Percentiles rank a stretch among this genome's conserved stretches.
Conservation (phyloP, 225 moss, liverwort and hornwort genomes). For the Pseudisothecium myosuroides region DNA sequence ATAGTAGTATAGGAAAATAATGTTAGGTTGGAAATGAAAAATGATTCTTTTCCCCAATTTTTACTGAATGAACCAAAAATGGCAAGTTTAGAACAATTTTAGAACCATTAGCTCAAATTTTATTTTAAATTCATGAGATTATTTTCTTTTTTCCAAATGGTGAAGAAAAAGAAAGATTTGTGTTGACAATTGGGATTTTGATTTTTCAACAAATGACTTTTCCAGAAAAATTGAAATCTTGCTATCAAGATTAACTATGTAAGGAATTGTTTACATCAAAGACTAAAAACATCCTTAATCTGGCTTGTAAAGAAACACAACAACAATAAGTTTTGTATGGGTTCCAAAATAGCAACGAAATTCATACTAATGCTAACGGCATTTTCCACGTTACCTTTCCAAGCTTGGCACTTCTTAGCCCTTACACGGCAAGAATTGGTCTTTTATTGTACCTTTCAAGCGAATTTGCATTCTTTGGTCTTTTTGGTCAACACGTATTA, state of each 20-base stretch:
- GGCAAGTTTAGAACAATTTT: background rate
- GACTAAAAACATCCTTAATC: too few relatives aligned
- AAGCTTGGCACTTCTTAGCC: too few relatives aligned
- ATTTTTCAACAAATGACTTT: background rate
- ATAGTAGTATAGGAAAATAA: background rate
- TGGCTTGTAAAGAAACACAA: too few relatives aligned
- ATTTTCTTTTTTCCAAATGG: fast-evolving
- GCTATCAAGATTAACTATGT: background rate
- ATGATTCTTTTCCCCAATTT: background rate
- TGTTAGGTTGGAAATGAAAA: background rate
- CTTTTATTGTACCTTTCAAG: too few relatives aligned
- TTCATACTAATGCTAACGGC: too few relatives aligned
- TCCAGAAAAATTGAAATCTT: background rate
- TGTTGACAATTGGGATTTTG: background rate
- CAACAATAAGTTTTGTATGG: too few relatives aligned
- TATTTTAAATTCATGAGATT: background rate
- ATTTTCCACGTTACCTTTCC: too few relatives aligned
- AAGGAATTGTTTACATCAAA: background rate
- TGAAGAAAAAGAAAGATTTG: background rate
- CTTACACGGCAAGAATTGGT: too few relatives aligned
- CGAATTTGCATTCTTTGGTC: too few relatives aligned
- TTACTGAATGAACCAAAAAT: background rate
- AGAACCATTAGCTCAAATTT: background rate
- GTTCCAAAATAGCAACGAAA: too few relatives aligned
- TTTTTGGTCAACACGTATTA: too few relatives aligned